phyloP scores from a whole-genome alignment of 805 yeast species.

The Metschnikowia bowlesiae region DNA sequence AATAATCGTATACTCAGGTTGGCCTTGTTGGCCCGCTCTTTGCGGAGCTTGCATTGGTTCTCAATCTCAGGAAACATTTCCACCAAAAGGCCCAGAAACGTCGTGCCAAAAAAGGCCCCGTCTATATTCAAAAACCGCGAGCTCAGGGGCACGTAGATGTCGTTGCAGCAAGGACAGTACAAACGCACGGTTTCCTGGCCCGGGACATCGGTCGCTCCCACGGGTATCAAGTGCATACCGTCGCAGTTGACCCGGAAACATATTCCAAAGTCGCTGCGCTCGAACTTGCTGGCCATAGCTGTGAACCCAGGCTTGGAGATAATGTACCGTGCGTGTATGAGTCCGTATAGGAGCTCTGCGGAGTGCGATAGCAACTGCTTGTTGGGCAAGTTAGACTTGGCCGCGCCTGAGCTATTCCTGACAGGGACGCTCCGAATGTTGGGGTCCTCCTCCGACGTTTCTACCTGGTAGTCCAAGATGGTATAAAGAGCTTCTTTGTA shows the following conservation, averaged over 20 bases:
- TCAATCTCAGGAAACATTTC: slow-evolving; percentile 90
- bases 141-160: slow-evolving; percentile 81
- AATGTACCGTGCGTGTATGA: slow-evolving; percentile 90
- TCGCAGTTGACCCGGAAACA: slow-evolving; percentile 91
- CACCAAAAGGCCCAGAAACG: slow-evolving; percentile 88
- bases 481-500: slow-evolving; percentile 89
- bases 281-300: slow-evolving; percentile 91
- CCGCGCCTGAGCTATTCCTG: slow-evolving; percentile 5
- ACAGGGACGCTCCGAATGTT: slow-evolving; percentile 4
- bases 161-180: slow-evolving; percentile 93
- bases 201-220: slow-evolving; percentile 86
- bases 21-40: slow-evolving; percentile 43
- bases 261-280: slow-evolving; percentile 79
- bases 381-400: slow-evolving; percentile 55
- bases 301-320: slow-evolving; percentile 85
- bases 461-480: slow-evolving; percentile 76
- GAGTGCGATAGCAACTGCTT: slow-evolving; percentile 78
- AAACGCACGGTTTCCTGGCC: slow-evolving; percentile 89
- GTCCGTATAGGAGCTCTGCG: slow-evolving; percentile 88
- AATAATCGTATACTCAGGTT: slow-evolving; percentile 71
- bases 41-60: slow-evolving; percentile 60
- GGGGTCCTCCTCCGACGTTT: slow-evolving; percentile 36
- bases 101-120: slow-evolving; percentile 96
- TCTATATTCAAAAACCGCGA: slow-evolving; percentile 85
- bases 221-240: slow-evolving; percentile 84